These are phyloP conservation scores for Metschnikowia santaceciliae DNA, from an alignment of 805 yeast species.

Conservation along the genomic window DNA sequence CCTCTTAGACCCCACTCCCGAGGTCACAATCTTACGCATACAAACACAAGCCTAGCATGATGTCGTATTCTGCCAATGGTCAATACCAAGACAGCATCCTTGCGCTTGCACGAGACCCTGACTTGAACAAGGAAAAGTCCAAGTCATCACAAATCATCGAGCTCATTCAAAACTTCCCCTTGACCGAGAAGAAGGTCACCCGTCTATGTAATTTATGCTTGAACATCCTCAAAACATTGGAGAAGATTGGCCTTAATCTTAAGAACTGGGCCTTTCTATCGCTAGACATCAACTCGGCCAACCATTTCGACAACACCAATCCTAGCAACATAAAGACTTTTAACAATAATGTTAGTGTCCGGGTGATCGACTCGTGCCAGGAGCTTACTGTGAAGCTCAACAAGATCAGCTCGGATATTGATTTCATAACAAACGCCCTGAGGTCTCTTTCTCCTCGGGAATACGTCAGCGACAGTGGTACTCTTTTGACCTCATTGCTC, in stretches of 20 bases:
- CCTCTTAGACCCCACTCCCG: neutral
- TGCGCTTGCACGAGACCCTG: conserved; percentile 45
- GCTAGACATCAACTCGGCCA: conserved; percentile 44
- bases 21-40: neutral
- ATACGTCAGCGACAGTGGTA: conserved; percentile 51
- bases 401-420: conserved; percentile 43
- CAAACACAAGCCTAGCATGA: neutral
- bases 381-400: conserved; percentile 42
- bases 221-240: conserved; percentile 47
- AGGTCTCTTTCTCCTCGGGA: conserved; percentile 41
- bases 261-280: conserved; percentile 56
- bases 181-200: conserved; percentile 41
- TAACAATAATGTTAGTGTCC: conserved; percentile 51
- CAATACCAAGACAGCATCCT: conserved; percentile 46
- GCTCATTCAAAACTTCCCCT: conserved; percentile 42
- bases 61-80: conserved; percentile 1
- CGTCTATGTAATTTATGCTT: conserved; percentile 47
- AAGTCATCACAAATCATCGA: conserved; percentile 38
- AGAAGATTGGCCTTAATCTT: conserved; percentile 43
- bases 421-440: conserved; percentile 42
- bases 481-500: conserved; percentile 42
- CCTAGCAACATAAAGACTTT: conserved; percentile 30
- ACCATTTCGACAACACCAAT: conserved; percentile 27
- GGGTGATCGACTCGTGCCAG: conserved; percentile 49
- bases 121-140: conserved; percentile 39